phyloP scores from a whole-genome alignment of 108 stramenopile genomes.

The Nannochloropsis gaditana region DNA sequence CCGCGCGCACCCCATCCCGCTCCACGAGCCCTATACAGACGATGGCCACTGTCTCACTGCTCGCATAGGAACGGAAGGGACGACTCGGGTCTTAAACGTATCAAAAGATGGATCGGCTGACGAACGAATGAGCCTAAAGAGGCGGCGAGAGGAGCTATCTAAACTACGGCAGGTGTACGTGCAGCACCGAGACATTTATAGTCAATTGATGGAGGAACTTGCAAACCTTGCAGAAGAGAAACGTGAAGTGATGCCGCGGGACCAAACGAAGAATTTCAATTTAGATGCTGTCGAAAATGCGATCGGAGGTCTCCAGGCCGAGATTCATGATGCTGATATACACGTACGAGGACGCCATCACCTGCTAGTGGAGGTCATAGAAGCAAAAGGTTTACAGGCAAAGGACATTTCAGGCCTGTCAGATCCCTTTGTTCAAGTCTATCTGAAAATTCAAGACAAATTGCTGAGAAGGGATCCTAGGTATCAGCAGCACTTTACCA shows the following conservation, averaged over 20 bases:
- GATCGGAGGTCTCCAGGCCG: neutral
- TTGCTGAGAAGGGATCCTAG: neutral
- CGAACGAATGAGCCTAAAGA: neutral
- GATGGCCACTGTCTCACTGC: neutral
- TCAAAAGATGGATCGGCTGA: constrained; percentile 3
- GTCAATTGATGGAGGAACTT: constrained; percentile 6
- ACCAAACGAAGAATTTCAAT: constrained; percentile 26
- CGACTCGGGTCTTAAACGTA: neutral
- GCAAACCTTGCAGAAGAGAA: neutral
- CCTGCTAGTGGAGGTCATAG: constrained; percentile 29
- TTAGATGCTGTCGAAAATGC: constrained; percentile 30
- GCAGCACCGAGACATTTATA: neutral
- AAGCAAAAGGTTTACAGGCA: constrained; percentile 36
- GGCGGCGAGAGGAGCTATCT: neutral
- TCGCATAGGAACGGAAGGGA: constrained; percentile 8
- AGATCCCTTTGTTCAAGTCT: constrained; percentile 43
- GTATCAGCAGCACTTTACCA: constrained; percentile 22
- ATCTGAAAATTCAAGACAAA: constrained; percentile 28
- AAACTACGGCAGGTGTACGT: constrained; percentile 10
- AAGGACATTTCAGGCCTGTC: constrained; percentile 37
- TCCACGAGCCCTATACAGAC: constrained; percentile 8
- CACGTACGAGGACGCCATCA: neutral
- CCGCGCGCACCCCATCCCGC: neutral
- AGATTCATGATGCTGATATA: neutral
- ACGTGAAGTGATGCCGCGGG: neutral